These are phyloP conservation scores for Fusarium foetens DNA, from an alignment of 2,329 filamentous ascomycete species.

Conservation along the genomic window DNA sequence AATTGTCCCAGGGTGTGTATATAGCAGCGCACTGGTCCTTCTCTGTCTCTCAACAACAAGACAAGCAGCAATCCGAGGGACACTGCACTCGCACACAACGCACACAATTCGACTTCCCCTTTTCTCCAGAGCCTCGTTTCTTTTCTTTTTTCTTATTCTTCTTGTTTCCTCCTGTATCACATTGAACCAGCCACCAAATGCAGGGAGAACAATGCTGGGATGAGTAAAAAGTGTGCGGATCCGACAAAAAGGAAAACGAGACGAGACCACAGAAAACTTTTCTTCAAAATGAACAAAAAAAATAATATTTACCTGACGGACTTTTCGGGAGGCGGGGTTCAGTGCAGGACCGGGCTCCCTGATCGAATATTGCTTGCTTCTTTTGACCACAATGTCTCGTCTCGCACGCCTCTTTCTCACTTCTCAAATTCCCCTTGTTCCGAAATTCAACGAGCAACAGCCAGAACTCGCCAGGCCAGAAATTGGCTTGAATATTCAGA, in stretches of 20 bases:
- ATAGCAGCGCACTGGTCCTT: conserved; percentile 25
- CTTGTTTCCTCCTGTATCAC: conserved; percentile 26
- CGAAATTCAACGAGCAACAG: conserved; percentile 23
- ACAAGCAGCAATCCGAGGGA: conserved; percentile 35
- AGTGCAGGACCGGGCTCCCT: background rate
- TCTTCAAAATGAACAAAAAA: conserved; percentile 5
- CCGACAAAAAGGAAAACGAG: conserved; percentile 26
- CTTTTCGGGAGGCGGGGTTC: conserved; percentile 26
- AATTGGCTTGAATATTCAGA: conserved; percentile 4
- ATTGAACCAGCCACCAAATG: conserved; percentile 27
- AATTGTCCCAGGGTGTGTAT: conserved; percentile 28
- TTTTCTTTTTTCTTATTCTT: conserved; percentile 30
- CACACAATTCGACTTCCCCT: conserved; percentile 35
- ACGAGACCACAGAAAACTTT: conserved; percentile 28
- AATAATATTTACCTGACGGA: conserved; percentile 18
- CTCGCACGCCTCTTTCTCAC: conserved; percentile 15
- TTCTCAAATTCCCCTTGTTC: conserved; percentile 25
- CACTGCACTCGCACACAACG: conserved; percentile 27
- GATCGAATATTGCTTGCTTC: conserved; percentile 10
- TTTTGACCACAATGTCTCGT: conserved; percentile 6
- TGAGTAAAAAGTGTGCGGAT: conserved; percentile 12
- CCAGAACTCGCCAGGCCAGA: conserved; percentile 27
- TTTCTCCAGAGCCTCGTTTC: conserved; percentile 22
- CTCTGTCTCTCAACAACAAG: conserved; percentile 37
- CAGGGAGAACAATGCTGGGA: conserved; percentile 32